Percentiles rank a stretch among this genome's conserved stretches.
These are phyloP conservation scores for Ailanthus altissimus DNA, from an alignment of 345 rosid species.

Conservation along the genomic window DNA sequence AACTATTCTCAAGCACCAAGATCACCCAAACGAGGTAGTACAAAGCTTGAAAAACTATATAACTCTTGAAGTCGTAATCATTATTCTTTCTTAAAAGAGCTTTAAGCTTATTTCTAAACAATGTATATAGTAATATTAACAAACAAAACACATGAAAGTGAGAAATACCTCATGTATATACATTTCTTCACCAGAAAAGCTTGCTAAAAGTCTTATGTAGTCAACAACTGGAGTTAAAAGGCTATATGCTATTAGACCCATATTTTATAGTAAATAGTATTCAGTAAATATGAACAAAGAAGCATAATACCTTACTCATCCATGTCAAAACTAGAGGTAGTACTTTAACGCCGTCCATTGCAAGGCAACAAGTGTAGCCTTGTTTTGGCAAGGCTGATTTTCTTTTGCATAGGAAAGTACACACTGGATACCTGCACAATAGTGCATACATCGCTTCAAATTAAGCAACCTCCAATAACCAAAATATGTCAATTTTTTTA, in stretches of 20 bases:
- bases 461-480: not conserved
- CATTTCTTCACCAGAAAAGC: not conserved
- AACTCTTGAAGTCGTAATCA: not conserved
- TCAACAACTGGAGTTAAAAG: not conserved
- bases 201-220: not conserved
- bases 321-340: conserved; percentile 83
- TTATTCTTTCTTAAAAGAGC: not conserved
- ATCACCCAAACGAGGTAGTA: no score
- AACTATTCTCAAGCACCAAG: not conserved
- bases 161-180: not conserved
- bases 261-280: not conserved
- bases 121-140: not conserved
- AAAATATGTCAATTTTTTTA: not conserved
- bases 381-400: conserved; percentile 66
- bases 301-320: conserved; percentile 76
- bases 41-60: not conserved
- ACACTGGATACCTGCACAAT: conserved; percentile 76
- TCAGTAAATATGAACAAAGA: not conserved
- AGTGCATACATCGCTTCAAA: conserved; percentile 17
- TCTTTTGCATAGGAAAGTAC: conserved; percentile 89
- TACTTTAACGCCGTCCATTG: conserved; percentile 87
- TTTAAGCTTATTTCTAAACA: conserved; percentile 1
- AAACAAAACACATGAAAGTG: not conserved
- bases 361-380: conserved; percentile 87
- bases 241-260: not conserved